These are phyloP conservation scores for Sphaerobolus stellatus DNA, from an alignment of 1,284 basidiomycete genomes.

Conservation along the genomic window DNA sequence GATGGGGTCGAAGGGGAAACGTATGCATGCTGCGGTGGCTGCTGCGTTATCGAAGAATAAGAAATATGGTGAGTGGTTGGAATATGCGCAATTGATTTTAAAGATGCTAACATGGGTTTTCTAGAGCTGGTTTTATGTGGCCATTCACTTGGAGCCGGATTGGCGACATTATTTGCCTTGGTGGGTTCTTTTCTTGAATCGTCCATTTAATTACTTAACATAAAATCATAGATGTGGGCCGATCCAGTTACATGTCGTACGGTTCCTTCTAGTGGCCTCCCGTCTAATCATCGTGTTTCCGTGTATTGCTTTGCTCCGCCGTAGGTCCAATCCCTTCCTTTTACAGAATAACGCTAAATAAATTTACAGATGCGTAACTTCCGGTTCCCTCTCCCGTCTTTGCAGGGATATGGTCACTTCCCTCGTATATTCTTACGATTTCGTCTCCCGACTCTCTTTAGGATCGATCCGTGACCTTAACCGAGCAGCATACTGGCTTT, in stretches of 20 bases:
- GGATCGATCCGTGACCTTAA: slow-evolving; percentile 77
- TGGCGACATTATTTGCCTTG: slow-evolving; percentile 73
- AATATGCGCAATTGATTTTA: neutral
- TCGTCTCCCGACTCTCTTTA: slow-evolving; percentile 75
- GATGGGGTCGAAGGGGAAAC: slow-evolving; percentile 75
- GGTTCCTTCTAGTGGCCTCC: slow-evolving; percentile 67
- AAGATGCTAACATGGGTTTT: neutral
- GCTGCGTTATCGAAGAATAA: slow-evolving; percentile 67
- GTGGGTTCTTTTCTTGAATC: slow-evolving; percentile 36
- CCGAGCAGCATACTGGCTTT: slow-evolving; percentile 75
- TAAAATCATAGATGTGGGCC: slow-evolving; percentile 69
- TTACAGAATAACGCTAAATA: slow-evolving; percentile 11
- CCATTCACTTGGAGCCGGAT: slow-evolving; percentile 87
- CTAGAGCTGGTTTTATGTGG: slow-evolving; percentile 75
- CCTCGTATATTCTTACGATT: slow-evolving; percentile 79
- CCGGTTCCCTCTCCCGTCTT: slow-evolving; percentile 53
- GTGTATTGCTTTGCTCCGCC: slow-evolving; percentile 83
- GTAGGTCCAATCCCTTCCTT: slow-evolving; percentile 35
- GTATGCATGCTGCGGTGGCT: slow-evolving; percentile 73
- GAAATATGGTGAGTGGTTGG: slow-evolving; percentile 63
- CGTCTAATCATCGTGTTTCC: slow-evolving; percentile 62
- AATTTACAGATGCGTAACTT: slow-evolving; percentile 53
- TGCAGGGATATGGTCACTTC: slow-evolving; percentile 66
- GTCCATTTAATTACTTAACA: neutral
- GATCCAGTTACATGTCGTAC: slow-evolving; percentile 75